Conservation (phyloP, 2,329 filamentous ascomycete genomes). For the Sclerotinia glacialis region DNA sequence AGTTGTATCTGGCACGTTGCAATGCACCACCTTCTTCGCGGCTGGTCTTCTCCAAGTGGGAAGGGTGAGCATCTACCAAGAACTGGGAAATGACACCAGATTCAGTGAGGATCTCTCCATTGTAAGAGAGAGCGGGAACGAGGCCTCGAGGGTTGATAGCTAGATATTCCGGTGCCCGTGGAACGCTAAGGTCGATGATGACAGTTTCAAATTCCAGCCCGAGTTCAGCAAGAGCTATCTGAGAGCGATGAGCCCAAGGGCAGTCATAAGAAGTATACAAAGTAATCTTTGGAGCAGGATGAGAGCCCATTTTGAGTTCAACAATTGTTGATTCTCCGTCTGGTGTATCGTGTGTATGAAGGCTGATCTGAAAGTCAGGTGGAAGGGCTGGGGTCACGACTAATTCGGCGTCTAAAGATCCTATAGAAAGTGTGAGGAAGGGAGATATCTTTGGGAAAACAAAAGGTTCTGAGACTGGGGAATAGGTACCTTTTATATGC, state of each 20-base stretch:
- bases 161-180: constrained; percentile 71
- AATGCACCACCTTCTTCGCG: constrained; percentile 55
- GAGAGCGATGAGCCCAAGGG: constrained; percentile 78
- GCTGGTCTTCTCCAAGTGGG: constrained; percentile 60
- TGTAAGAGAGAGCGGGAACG: constrained; percentile 67
- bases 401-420: constrained; percentile 22
- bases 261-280: constrained; percentile 33
- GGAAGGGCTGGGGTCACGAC: constrained; percentile 22
- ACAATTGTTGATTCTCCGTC: constrained; percentile 21
- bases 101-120: constrained; percentile 67
- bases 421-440: constrained; percentile 16
- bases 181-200: constrained; percentile 66
- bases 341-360: constrained; percentile 17
- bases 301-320: constrained; percentile 23
- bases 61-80: constrained; percentile 65
- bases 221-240: constrained; percentile 68
- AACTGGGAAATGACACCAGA: constrained; percentile 72
- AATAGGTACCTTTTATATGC: constrained; percentile 23
- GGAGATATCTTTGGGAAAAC: background rate
- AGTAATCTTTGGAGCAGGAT: constrained; percentile 24
- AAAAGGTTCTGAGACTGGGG: background rate
- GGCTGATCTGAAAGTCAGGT: constrained; percentile 19
- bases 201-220: constrained; percentile 66
- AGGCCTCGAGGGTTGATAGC: constrained; percentile 75
- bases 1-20: constrained; percentile 61